A percentile compares a stretch with the other conserved stretches of the same genome.
Conservation (phyloP, 1,139 yeast species). For the Kazachstania sp. region DNA sequence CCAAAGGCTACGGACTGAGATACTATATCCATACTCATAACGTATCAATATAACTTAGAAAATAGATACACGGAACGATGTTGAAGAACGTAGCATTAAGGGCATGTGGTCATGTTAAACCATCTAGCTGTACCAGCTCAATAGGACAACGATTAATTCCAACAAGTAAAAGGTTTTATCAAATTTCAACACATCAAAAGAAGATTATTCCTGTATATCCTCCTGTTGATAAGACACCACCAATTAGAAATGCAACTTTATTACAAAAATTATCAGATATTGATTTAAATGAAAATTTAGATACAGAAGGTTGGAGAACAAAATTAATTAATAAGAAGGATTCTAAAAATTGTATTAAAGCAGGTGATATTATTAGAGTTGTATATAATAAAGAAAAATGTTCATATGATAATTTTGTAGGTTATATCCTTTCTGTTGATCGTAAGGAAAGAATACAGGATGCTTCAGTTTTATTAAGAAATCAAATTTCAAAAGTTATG, state of each 20-base stretch:
- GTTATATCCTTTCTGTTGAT: slow-evolving; percentile 69
- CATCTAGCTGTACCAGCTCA: not conserved
- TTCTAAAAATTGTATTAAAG: slow-evolving; percentile 44
- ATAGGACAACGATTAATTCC: not conserved
- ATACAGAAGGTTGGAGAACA: slow-evolving; percentile 66
- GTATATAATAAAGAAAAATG: slow-evolving; percentile 58
- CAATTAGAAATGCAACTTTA: slow-evolving; percentile 9
- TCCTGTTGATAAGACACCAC: slow-evolving; percentile 18
- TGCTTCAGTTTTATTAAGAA: slow-evolving; percentile 66
- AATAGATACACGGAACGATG: not conserved
- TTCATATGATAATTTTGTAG: slow-evolving; percentile 50
- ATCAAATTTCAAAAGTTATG: slow-evolving; percentile 67
- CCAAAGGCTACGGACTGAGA: too few species aligned
- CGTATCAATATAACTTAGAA: too few species aligned
- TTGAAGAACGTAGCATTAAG: not conserved
- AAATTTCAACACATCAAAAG: slow-evolving; percentile 18
- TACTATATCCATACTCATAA: too few species aligned
- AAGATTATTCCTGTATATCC: slow-evolving; percentile 33
- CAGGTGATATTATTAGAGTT: slow-evolving; percentile 78
- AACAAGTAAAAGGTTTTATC: slow-evolving; percentile 10
- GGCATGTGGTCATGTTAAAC: too few species aligned
- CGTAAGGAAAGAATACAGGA: slow-evolving; percentile 46
- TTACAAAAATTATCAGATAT: slow-evolving; percentile 13
- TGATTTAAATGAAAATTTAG: slow-evolving; percentile 41
- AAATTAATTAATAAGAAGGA: slow-evolving; percentile 45